Base-by-base conservation (phyloP, 371 early-diverging fungal species). In the Haplosporangium sp. region DNA sequence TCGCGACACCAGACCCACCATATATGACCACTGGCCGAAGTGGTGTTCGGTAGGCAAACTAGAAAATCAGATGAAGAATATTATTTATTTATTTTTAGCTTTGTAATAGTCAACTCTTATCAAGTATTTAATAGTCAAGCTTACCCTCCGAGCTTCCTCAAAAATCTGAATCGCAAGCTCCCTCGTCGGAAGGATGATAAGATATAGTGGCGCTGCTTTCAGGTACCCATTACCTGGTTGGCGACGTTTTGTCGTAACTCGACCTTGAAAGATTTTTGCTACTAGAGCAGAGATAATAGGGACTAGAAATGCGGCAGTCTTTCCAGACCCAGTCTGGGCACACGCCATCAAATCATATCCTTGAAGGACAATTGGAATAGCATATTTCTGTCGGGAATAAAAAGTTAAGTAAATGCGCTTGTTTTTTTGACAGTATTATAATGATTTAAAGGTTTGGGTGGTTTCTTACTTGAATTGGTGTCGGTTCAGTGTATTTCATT, bases 1-100 rank as follows among this genome's bases (percentile, higher is more conserved):
- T 91, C 4, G 89, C 88, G 27, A 90, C 79, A 38, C 94, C 90
- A 8, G 95, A 96, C 77, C 99, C 99, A 84, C 96, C 99, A 76
- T 99, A 97, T n/a, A 91, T 84, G 37, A 95, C 90, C 74, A 44
- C 96, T 88, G 70, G 89, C 79, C 82, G 68, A 61, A 88, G 60
- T 1, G 79, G 86, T 0, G 86, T 85, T 38, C 77, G 76, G 62
- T 88, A 88, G 0, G 87, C 69, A 57, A 86, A 86, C 79, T 88
- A 72, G 37, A 47, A 8, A 17, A 13, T 8, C 8, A 35, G 13
- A 44, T 0, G 50, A 34, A 57, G 1, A 2, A 55, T 4, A 17
- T 35, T 6, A 20, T 19, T 55, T 34, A 35, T 4, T 34, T 15
- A 34, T 2, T 27, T 4, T 35, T n/a, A n/a, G 15, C n/a, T n/a